A percentile compares a stretch with the other conserved stretches of the same genome.
Evolutionary conservation across 257 asterid genomes (phyloP).

Genomic region (Scutellaria baicalensis): DNA sequence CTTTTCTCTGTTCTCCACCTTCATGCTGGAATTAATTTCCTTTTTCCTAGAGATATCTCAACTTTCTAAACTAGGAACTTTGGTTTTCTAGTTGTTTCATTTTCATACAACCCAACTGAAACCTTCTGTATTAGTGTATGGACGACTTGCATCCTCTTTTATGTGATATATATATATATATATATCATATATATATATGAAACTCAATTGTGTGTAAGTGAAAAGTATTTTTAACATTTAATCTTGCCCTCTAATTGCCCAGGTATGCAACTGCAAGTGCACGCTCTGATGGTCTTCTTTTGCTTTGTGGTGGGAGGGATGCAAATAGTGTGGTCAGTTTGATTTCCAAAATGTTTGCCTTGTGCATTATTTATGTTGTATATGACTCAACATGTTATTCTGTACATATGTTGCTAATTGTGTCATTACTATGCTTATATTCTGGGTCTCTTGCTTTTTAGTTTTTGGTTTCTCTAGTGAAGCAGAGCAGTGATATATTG

Average conservation of each 20-base stretch:
- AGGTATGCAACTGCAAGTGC: slow-evolving; percentile 99
- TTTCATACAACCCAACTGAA: slow-evolving; percentile 2
- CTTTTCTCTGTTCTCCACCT: neutral
- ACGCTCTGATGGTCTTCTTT: slow-evolving; percentile 98
- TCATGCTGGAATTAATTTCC: neutral
- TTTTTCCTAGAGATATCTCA: neutral
- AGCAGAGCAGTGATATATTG: neutral
- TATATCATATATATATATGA: neutral
- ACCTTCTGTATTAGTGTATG: neutral
- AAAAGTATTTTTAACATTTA: slow-evolving; percentile 8
- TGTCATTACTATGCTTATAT: neutral
- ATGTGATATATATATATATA: no score
- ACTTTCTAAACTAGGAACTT: neutral
- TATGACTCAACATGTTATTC: neutral
- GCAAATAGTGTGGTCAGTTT: slow-evolving; percentile 90
- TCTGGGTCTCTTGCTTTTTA: neutral
- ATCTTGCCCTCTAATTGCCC: slow-evolving; percentile 16
- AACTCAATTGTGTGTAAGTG: slow-evolving; percentile 2
- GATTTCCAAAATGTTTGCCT: neutral
- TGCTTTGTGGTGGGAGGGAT: slow-evolving; percentile 99
- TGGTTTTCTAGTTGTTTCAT: slow-evolving; percentile 1
- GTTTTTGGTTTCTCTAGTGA: neutral
- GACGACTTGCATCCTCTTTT: neutral
- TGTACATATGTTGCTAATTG: neutral
- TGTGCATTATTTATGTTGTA: neutral